These are phyloP conservation scores for Colletotrichum ledebouriae DNA, from an alignment of 2,329 filamentous ascomycete species.

Conservation along the genomic window DNA sequence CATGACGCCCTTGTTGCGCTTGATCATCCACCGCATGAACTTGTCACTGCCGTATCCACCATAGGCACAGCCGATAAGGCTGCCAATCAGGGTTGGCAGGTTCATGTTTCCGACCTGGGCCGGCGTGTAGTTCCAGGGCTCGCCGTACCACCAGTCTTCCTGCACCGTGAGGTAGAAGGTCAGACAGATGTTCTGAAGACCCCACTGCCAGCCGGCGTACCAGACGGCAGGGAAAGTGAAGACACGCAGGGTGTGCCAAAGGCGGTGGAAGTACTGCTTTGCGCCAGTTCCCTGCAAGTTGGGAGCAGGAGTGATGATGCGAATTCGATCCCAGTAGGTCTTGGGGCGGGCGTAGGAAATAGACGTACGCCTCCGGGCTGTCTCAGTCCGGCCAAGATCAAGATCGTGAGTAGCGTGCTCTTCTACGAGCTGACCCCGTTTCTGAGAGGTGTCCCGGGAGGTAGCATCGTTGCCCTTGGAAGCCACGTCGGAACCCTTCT, in stretches of 20 bases:
- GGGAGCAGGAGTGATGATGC: constrained; percentile 67
- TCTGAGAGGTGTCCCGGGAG: not conserved
- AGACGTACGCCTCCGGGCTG: constrained; percentile 45
- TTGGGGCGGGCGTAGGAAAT: constrained; percentile 53
- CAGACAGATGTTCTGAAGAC: constrained; percentile 70
- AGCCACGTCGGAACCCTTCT: constrained; percentile 31
- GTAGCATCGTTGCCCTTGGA: not conserved
- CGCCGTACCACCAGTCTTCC: constrained; percentile 66
- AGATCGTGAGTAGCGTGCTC: not conserved
- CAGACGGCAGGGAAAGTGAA: constrained; percentile 70
- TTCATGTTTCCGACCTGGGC: constrained; percentile 70
- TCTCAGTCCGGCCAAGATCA: constrained; percentile 39
- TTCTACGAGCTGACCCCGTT: constrained; percentile 26
- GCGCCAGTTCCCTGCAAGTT: constrained; percentile 66
- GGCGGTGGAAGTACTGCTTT: constrained; percentile 65
- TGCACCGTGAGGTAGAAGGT: constrained; percentile 71
- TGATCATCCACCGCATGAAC: constrained; percentile 68
- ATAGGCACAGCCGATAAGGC: constrained; percentile 68
- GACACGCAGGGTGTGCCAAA: constrained; percentile 68
- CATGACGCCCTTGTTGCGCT: constrained; percentile 65
- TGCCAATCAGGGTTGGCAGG: constrained; percentile 67
- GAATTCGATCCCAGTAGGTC: constrained; percentile 68
- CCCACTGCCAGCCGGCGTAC: constrained; percentile 71
- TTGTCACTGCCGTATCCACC: constrained; percentile 69
- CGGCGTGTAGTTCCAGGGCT: constrained; percentile 68